Conservation (phyloP, 2,329 filamentous ascomycete genomes). For the Fusarium secorum region DNA sequence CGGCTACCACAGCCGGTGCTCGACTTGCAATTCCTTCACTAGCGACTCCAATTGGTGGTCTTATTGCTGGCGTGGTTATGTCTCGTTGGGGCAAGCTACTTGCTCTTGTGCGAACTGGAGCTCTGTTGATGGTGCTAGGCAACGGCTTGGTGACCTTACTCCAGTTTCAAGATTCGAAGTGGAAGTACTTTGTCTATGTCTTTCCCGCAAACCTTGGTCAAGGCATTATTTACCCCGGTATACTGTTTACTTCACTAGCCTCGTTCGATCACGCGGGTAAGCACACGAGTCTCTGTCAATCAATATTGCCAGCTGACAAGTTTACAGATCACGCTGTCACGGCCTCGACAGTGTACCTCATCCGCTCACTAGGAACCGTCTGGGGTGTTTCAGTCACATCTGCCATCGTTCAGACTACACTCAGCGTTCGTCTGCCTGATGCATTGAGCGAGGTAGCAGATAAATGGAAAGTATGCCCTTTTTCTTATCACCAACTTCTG, state of each 20-base stretch:
- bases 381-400: conserved; percentile 71
- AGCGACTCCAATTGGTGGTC: conserved; percentile 64
- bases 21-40: conserved; percentile 70
- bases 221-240: conserved; percentile 65
- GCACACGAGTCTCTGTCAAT: neutral
- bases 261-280: conserved; percentile 67
- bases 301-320: neutral
- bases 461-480: conserved; percentile 62
- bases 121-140: conserved; percentile 60
- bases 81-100: conserved; percentile 62
- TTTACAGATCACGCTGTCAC: conserved; percentile 66
- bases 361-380: conserved; percentile 69
- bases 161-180: conserved; percentile 57
- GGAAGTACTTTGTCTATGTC: conserved; percentile 65
- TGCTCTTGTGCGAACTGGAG: conserved; percentile 60
- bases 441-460: conserved; percentile 63
- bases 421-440: conserved; percentile 61
- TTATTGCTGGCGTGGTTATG: conserved; percentile 66
- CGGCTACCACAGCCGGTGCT: conserved; percentile 69
- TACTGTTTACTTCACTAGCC: conserved; percentile 68
- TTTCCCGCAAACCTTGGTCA: conserved; percentile 67
- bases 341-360: conserved; percentile 68
- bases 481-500: conserved; percentile 17
- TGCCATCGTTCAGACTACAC: conserved; percentile 68
- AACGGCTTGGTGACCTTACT: conserved; percentile 61